Percentiles rank a stretch among this genome's conserved stretches.
Conservation (phyloP, 371 early-diverging fungal genomes). For the Chytridiales sp. region DNA sequence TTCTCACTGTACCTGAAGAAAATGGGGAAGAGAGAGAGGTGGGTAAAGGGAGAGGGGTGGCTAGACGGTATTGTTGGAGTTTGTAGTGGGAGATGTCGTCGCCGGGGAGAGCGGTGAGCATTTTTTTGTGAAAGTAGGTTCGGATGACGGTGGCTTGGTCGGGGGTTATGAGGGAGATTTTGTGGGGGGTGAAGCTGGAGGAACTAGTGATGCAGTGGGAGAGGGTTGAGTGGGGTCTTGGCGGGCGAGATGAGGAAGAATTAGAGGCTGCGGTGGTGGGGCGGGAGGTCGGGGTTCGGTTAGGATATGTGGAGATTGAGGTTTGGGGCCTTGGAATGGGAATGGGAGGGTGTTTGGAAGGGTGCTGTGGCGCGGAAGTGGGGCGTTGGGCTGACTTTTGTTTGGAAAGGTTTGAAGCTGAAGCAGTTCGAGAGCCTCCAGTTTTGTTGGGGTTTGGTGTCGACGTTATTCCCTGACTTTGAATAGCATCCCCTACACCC, state of each 20-base stretch:
- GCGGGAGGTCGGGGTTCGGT: background rate
- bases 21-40: background rate
- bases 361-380: too few species aligned
- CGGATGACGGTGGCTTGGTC: slow-evolving; percentile 10
- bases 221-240: background rate
- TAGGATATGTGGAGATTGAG: background rate
- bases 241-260: background rate
- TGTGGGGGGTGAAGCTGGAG: background rate
- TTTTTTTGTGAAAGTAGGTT: slow-evolving; percentile 3
- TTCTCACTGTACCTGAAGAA: background rate
- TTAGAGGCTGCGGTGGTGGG: background rate
- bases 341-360: too few species aligned
- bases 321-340: too few species aligned
- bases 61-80: background rate
- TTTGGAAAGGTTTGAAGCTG: too few species aligned
- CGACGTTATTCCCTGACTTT: too few species aligned
- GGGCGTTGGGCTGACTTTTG: too few species aligned
- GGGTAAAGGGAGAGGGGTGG: background rate
- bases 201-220: background rate
- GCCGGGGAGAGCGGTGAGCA: background rate
- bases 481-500: too few species aligned
- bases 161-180: background rate
- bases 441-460: too few species aligned
- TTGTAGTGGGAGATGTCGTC: background rate
- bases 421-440: too few species aligned